These are phyloP conservation scores for Rhododendron henanense DNA, from an alignment of 148 eudicot genomes.

Conservation along the genomic window DNA sequence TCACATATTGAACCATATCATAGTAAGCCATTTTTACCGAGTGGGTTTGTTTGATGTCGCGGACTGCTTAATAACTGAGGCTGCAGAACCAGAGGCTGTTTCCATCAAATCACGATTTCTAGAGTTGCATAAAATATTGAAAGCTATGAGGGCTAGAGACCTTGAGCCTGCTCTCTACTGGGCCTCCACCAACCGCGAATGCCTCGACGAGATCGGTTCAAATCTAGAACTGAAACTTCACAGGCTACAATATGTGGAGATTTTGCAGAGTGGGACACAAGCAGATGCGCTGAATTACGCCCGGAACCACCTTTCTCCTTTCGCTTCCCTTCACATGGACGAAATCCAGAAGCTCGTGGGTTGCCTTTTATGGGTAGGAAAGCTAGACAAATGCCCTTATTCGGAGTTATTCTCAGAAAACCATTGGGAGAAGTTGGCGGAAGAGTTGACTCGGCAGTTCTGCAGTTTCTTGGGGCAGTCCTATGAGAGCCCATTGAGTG, in stretches of 20 bases:
- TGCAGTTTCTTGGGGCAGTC: constrained; percentile 49
- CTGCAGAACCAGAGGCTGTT: constrained; percentile 32
- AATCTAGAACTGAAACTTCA: constrained; percentile 42
- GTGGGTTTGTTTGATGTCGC: constrained; percentile 50
- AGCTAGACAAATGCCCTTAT: constrained; percentile 51
- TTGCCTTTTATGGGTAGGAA: constrained; percentile 48
- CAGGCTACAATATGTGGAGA: constrained; percentile 35
- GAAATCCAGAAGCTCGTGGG: constrained; percentile 51
- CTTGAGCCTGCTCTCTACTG: constrained; percentile 47
- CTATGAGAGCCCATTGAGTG: constrained; percentile 33
- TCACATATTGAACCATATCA: constrained; percentile 38
- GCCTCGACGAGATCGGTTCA: constrained; percentile 33
- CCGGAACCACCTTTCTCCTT: constrained; percentile 35
- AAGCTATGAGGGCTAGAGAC: constrained; percentile 35
- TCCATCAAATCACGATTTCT: constrained; percentile 31
- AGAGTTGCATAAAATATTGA: constrained; percentile 44
- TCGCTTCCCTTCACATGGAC: constrained; percentile 34
- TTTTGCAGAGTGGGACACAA: constrained; percentile 28
- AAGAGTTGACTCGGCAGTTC: constrained; percentile 36
- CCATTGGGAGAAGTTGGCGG: constrained; percentile 38
- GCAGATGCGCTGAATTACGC: constrained; percentile 43
- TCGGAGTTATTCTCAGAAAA: constrained; percentile 24
- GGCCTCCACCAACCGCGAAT: constrained; percentile 41
- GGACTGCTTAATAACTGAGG: constrained; percentile 43
- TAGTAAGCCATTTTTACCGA: constrained; percentile 41